Base-by-base conservation (phyloP, 1,284 basidiomycete genomes). In the Boletellus deceptivus region DNA sequence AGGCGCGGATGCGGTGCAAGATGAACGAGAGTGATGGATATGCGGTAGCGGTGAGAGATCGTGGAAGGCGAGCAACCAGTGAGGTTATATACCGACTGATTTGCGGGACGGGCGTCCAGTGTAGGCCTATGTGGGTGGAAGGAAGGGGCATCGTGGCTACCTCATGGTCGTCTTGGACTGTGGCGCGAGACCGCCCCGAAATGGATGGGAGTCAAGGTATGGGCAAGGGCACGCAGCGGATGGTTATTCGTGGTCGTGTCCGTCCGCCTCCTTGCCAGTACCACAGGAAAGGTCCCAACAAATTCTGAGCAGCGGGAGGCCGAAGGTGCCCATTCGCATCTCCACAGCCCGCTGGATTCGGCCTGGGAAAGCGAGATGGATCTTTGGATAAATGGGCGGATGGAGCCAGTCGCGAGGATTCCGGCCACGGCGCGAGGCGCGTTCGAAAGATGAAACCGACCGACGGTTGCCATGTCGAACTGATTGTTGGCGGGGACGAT, bases 131-230 rank as follows among this genome's bases (percentile, higher is more conserved):
- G 60, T 61, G 54, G 59, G 43, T 49, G 45, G 67, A 69, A 55
- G 64, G 65, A 62, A 58, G 57, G 43, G 60, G 66, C 68, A 67
- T 63, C 65, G 67, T 67, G 65, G 68, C 43, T 48, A 52, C 65
- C 65, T 53, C 65, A 69, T 67, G 65, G 62, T 50, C 63, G 60
- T 58, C 56, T 53, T 47, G 61, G 41, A 54, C 51, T 67, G 68
- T 70, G 67, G 67, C 64, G 56, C 62, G 53, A 60, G 46, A 46
- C 53, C 49, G 54, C 47, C 63, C 63, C 52, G 50, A 64, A 64
- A 63, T 49, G 65, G 66, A 55, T 57, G 50, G 47, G 31, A 57
- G 54, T 46, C 59, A 52, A 50, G 44, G 51, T 50, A 64, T 62
- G 64, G 65, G 44, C 13, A 67, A 68, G 63, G 63, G 62, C 55